Evolutionary conservation across 1,284 basidiomycete species (phyloP).

Genomic region (Takashimella koratensis): DNA sequence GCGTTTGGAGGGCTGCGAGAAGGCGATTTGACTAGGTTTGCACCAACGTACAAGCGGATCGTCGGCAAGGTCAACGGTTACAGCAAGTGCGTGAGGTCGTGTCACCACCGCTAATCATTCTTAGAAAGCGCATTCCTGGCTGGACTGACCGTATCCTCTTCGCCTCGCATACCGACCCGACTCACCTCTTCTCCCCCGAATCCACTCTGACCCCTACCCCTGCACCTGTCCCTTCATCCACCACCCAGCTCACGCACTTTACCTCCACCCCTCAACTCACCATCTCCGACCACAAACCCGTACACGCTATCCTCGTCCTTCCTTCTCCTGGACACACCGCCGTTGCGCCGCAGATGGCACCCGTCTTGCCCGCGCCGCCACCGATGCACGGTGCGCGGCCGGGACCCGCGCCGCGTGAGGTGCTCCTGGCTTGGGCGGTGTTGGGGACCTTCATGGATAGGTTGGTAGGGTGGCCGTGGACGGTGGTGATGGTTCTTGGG

Average conservation of each 20-base stretch:
- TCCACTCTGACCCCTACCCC: slow-evolving; percentile 12
- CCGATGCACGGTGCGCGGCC: slow-evolving; percentile 26
- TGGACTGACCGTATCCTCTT: slow-evolving; percentile 96
- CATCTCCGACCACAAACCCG: slow-evolving; percentile 51
- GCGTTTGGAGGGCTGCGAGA: slow-evolving; percentile 72
- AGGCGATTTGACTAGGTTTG: slow-evolving; percentile 78
- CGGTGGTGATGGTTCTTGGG: slow-evolving; percentile 37
- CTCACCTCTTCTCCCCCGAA: slow-evolving; percentile 23
- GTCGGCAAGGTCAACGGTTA: slow-evolving; percentile 75
- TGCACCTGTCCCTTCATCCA: slow-evolving; percentile 14
- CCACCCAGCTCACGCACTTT: slow-evolving; percentile 36
- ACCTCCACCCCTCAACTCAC: slow-evolving; percentile 37
- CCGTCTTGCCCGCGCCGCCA: slow-evolving; percentile 26
- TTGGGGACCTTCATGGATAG: slow-evolving; percentile 35
- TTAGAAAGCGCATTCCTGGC: slow-evolving; percentile 72
- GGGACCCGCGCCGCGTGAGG: slow-evolving; percentile 19
- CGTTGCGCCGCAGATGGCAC: slow-evolving; percentile 29
- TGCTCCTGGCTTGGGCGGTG: slow-evolving; percentile 22
- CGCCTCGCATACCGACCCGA: slow-evolving; percentile 65
- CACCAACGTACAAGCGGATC: slow-evolving; percentile 80
- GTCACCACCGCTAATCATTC: slow-evolving; percentile 35
- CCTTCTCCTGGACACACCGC: slow-evolving; percentile 29
- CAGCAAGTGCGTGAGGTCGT: slow-evolving; percentile 55
- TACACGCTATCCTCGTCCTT: slow-evolving; percentile 40
- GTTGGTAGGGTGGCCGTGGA: slow-evolving; percentile 42